Conservation (phyloP, 2,329 filamentous ascomycete species). For the Diaporthe sp. region DNA sequence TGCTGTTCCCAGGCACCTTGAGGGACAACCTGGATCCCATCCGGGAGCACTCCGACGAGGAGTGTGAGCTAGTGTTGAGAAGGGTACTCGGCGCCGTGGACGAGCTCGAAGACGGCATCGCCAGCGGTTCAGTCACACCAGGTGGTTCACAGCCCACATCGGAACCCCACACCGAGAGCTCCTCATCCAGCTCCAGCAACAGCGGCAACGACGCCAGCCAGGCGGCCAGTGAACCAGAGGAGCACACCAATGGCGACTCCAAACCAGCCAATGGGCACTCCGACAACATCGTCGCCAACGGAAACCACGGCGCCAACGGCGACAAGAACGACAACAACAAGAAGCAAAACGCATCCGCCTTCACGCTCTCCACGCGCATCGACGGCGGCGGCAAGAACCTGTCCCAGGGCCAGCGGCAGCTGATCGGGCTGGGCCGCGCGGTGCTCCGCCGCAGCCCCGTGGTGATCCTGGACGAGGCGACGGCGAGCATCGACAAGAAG, state of each 20-base stretch:
- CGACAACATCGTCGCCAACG: neutral
- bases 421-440: constrained; percentile 71
- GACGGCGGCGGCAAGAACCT: constrained; percentile 73
- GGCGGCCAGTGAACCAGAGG: constrained; percentile 1
- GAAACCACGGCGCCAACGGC: constrained; percentile 58
- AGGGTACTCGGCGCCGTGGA: constrained; percentile 67
- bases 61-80: constrained; percentile 64
- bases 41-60: constrained; percentile 65
- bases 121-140: constrained; percentile 26
- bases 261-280: constrained; percentile 40
- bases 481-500: constrained; percentile 71
- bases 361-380: constrained; percentile 63
- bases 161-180: constrained; percentile 11
- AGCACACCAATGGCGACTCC: neutral
- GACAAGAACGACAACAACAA: constrained; percentile 42
- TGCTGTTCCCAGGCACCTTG: constrained; percentile 70
- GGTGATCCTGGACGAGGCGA: constrained; percentile 75
- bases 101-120: constrained; percentile 30
- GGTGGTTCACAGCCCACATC: constrained; percentile 30
- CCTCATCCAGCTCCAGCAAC: constrained; percentile 30
- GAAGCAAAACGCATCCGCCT: constrained; percentile 43
- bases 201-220: constrained; percentile 27
- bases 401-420: constrained; percentile 73
- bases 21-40: constrained; percentile 78
- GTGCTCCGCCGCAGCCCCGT: constrained; percentile 71